These are phyloP conservation scores for Lotus japonicus DNA, from an alignment of 306 rosid species.

Conservation along the genomic window DNA sequence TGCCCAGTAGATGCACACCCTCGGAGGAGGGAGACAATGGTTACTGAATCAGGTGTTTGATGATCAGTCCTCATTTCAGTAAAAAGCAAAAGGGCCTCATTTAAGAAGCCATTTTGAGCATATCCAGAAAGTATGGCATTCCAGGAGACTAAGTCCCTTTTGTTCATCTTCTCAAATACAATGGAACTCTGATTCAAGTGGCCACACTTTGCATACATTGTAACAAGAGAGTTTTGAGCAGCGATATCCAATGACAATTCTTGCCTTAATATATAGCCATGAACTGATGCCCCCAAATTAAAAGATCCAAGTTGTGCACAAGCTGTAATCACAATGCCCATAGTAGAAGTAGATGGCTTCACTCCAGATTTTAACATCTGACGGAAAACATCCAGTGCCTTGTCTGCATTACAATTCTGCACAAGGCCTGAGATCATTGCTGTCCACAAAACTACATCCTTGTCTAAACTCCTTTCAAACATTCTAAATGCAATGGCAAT, in stretches of 20 bases:
- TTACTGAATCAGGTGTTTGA: slow-evolving; percentile 63
- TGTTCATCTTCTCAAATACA: slow-evolving; percentile 41
- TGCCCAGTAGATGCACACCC: slow-evolving; percentile 73
- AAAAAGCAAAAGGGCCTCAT: slow-evolving; percentile 46
- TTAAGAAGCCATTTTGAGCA: slow-evolving; percentile 55
- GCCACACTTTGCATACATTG: slow-evolving; percentile 73
- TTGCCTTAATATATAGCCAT: slow-evolving; percentile 51
- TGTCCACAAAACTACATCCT: slow-evolving; percentile 69
- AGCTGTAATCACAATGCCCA: slow-evolving; percentile 64
- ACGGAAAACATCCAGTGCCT: slow-evolving; percentile 40
- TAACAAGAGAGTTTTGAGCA: slow-evolving; percentile 64
- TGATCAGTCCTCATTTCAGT: slow-evolving; percentile 45
- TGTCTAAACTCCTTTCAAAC: slow-evolving; percentile 34
- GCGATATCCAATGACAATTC: slow-evolving; percentile 45
- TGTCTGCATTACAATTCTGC: slow-evolving; percentile 49
- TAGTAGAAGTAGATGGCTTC: slow-evolving; percentile 54
- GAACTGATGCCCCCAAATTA: slow-evolving; percentile 48
- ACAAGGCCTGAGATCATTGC: slow-evolving; percentile 82
- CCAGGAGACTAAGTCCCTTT: slow-evolving; percentile 75
- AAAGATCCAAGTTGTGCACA: slow-evolving; percentile 52
- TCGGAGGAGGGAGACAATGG: slow-evolving; percentile 66
- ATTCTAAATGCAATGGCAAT: slow-evolving; percentile 45
- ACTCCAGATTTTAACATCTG: slow-evolving; percentile 45
- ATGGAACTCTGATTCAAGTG: slow-evolving; percentile 44
- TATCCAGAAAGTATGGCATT: slow-evolving; percentile 61